Percentiles rank a stretch among this genome's conserved stretches.
Evolutionary conservation across 352 stramenopile genomes (phyloP).

Genomic region (Thraustochytrium sp.): DNA sequence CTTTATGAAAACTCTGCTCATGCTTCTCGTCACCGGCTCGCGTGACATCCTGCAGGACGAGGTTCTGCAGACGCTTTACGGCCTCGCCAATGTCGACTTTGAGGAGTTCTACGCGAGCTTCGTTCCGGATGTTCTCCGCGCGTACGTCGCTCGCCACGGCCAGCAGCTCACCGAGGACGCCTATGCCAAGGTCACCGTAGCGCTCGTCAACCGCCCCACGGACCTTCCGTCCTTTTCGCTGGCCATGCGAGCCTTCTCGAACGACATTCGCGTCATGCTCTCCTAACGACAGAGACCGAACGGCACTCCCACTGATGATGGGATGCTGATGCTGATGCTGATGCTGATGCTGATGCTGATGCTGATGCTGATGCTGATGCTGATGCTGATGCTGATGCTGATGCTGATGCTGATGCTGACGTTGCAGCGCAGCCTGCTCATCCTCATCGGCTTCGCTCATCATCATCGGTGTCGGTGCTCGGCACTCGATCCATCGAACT

Average conservation of each 20-base stretch:
- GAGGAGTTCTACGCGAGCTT: background rate
- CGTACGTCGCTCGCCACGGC: background rate
- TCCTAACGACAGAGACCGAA: too few species aligned
- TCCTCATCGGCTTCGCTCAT: too few species aligned
- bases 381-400: too few species aligned
- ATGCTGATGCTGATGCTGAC: too few species aligned
- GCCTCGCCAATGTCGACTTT: background rate
- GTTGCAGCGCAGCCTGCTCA: too few species aligned
- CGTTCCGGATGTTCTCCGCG: background rate
- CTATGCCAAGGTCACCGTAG: background rate
- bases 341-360: too few species aligned
- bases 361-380: too few species aligned
- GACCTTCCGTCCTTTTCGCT: background rate
- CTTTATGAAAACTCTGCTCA: background rate
- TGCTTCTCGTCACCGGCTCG: background rate
- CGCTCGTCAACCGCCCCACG: background rate
- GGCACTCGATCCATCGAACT: too few species aligned
- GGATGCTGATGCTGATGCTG: too few species aligned
- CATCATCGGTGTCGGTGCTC: too few species aligned
- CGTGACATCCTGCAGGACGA: slow-evolving; percentile 5
- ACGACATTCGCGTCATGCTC: slow-evolving; percentile 2
- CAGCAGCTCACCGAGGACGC: background rate
- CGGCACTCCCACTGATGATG: too few species aligned
- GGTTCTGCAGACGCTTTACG: background rate
- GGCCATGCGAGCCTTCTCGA: background rate